Conservation (phyloP, 164 flowering plant genomes). For the Stephania japonica region DNA sequence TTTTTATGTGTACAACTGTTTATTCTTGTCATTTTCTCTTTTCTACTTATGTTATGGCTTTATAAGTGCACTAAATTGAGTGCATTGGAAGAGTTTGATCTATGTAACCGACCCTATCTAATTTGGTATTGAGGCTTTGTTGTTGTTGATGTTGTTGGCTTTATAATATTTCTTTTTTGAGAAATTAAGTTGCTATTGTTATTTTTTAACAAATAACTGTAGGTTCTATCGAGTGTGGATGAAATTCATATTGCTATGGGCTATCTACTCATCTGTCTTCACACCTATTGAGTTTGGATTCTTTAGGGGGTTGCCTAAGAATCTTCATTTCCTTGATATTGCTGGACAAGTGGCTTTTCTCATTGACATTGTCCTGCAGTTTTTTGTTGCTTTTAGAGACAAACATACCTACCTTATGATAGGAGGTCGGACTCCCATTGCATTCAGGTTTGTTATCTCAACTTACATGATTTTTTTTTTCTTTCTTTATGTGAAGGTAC, state of each 20-base stretch:
- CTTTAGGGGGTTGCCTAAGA: conserved; percentile 77
- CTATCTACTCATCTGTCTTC: conserved; percentile 85
- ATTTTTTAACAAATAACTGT: conserved; percentile 21
- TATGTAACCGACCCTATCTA: too few relatives aligned
- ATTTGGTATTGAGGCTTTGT: background rate
- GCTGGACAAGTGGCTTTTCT: conserved; percentile 76
- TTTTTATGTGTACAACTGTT: background rate
- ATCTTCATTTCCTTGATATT: conserved; percentile 64
- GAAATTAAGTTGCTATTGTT: background rate
- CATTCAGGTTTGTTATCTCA: conserved; percentile 46
- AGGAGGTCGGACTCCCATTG: conserved; percentile 49
- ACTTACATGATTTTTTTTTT: background rate
- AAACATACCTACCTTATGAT: conserved; percentile 66
- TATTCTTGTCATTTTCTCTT: background rate
- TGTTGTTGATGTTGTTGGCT: background rate
- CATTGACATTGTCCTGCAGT: conserved; percentile 60
- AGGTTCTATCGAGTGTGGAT: conserved; percentile 80
- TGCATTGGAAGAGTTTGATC: too few relatives aligned
- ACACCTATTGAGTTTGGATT: conserved; percentile 97
- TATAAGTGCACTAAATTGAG: too few relatives aligned
- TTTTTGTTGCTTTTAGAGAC: conserved; percentile 73
- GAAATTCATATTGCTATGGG: conserved; percentile 72
- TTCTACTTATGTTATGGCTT: background rate
- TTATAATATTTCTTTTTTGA: background rate
- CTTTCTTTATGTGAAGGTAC: background rate